phyloP scores from a whole-genome alignment of 2,329 filamentous ascomycete species.

The Fusarium tuaranense region DNA sequence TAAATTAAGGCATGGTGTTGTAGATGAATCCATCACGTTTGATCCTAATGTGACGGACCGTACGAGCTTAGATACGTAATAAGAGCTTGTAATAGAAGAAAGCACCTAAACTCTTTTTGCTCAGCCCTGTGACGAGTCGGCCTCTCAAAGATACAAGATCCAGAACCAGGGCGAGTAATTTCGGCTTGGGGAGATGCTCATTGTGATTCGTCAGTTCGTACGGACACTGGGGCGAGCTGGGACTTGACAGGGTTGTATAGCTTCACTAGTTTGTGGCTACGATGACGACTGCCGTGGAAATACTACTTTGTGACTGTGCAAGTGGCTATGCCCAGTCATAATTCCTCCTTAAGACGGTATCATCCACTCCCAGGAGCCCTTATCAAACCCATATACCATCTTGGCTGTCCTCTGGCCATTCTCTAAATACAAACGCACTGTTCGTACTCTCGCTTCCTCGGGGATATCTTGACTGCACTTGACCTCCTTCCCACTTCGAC shows the following conservation, averaged over 20 bases:
- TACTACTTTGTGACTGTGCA: not conserved
- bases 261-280: not conserved
- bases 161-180: not conserved
- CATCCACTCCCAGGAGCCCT: conserved; percentile 9
- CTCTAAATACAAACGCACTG: conserved; percentile 13
- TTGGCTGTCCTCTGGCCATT: not conserved
- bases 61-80: not conserved
- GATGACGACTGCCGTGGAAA: not conserved
- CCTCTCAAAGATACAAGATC: not conserved
- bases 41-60: not conserved
- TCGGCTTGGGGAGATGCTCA: not conserved
- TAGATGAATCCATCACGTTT: not conserved
- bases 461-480: conserved; percentile 15
- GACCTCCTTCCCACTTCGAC: conserved; percentile 4
- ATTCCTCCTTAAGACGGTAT: not conserved
- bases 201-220: not conserved
- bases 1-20: not conserved
- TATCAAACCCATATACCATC: conserved; percentile 22
- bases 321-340: not conserved
- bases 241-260: not conserved
- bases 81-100: not conserved
- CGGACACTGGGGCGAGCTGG: not conserved
- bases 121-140: not conserved
- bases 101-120: not conserved
- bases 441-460: not conserved